These are phyloP conservation scores for Zygoascus meyerae DNA, from an alignment of 1,139 yeast species.

Conservation along the genomic window DNA sequence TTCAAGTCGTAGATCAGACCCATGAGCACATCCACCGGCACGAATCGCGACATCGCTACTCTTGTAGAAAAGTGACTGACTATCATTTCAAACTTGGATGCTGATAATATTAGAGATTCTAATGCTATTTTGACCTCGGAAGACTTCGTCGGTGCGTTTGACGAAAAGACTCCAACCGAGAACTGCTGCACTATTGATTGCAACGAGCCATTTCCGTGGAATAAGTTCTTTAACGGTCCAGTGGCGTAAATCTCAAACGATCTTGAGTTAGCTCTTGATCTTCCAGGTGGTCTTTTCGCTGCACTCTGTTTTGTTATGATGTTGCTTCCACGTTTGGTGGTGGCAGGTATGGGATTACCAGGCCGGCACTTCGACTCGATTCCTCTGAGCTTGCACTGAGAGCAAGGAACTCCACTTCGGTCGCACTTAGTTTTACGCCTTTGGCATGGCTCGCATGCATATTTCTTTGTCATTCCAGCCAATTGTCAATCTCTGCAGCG, in stretches of 20 bases:
- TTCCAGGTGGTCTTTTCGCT: no score
- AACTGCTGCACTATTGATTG: slow-evolving; percentile 2
- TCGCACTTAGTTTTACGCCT: slow-evolving; percentile 7
- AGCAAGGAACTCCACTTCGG: slow-evolving; percentile 2
- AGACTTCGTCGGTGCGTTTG: neutral
- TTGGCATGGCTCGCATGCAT: slow-evolving; percentile 3
- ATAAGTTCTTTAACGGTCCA: neutral
- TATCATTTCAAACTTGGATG: slow-evolving; percentile 1
- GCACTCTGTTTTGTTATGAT: no score
- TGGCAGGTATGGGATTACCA: slow-evolving; percentile 3
- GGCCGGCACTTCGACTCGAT: slow-evolving; percentile 1
- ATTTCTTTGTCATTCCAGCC: neutral
- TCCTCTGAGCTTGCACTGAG: slow-evolving; percentile 5
- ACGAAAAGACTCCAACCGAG: neutral
- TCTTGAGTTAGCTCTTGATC: no score
- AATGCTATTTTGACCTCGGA: neutral
- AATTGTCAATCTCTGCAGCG: no score
- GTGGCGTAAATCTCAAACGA: no score
- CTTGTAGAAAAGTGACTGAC: neutral
- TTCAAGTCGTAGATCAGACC: neutral
- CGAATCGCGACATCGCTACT: neutral
- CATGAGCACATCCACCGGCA: neutral
- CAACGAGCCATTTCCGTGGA: neutral
- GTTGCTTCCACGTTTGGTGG: no score
- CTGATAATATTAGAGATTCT: neutral